Percentiles rank a stretch among this genome's conserved stretches.
These are phyloP conservation scores for Lipomyces yamadae DNA, from an alignment of 805 yeast genomes.

Conservation along the genomic window DNA sequence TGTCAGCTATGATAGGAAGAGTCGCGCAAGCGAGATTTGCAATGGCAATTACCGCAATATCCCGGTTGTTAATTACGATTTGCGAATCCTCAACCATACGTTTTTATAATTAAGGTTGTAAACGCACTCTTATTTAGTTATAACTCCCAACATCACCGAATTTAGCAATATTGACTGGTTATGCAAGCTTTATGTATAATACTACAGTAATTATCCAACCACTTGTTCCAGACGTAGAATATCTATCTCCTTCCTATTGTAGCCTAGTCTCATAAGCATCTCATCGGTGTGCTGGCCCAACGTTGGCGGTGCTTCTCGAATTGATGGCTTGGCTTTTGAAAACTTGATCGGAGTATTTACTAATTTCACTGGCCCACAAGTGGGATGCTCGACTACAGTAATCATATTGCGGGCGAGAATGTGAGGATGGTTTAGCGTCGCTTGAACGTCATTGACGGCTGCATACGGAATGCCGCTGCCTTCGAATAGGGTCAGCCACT, in stretches of 20 bases:
- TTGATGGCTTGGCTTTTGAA: conserved; percentile 45
- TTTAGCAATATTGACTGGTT: no score
- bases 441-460: conserved; percentile 48
- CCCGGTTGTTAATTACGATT: no score
- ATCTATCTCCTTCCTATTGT: conserved; percentile 37
- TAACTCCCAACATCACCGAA: no score
- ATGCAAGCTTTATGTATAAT: no score
- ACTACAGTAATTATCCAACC: conserved; percentile 32
- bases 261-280: conserved; percentile 40
- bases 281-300: conserved; percentile 50
- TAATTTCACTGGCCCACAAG: conserved; percentile 46
- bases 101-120: no score
- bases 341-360: conserved; percentile 50
- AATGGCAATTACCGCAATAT: no score
- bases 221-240: conserved; percentile 42
- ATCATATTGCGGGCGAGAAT: conserved; percentile 49
- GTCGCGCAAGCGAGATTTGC: not conserved
- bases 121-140: no score
- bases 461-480: conserved; percentile 49
- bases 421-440: conserved; percentile 47
- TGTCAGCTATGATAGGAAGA: not conserved
- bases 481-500: conserved; percentile 47
- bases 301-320: conserved; percentile 48
- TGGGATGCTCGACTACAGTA: conserved; percentile 46
- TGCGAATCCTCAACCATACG: no score